Conservation (phyloP, 805 yeast genomes). For the Kluyveromyces starmeri region DNA sequence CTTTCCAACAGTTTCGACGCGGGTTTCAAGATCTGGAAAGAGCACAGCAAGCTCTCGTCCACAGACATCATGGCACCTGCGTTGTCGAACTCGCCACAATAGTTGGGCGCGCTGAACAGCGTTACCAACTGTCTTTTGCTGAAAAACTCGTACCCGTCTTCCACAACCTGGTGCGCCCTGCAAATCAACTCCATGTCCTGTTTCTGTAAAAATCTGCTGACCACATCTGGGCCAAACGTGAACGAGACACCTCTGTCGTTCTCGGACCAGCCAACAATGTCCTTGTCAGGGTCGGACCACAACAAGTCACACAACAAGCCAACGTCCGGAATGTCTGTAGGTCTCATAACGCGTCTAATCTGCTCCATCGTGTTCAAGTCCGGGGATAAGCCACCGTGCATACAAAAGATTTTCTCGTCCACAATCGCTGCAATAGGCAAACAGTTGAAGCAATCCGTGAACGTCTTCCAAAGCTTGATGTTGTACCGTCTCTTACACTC, state of each 20-base stretch:
- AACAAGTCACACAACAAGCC: constrained; percentile 92
- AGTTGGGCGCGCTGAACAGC: constrained; percentile 92
- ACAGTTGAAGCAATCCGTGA: constrained; percentile 97
- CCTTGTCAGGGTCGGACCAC: constrained; percentile 99
- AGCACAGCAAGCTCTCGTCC: constrained; percentile 90
- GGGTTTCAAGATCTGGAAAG: constrained; percentile 94
- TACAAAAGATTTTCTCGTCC: constrained; percentile 94
- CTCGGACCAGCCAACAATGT: constrained; percentile 97
- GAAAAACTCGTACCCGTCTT: constrained; percentile 97
- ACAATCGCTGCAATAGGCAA: constrained; percentile 97
- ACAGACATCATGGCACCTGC: constrained; percentile 99
- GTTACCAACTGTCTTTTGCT: constrained; percentile 94
- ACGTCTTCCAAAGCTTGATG: constrained; percentile 97
- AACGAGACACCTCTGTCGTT: constrained; percentile 98
- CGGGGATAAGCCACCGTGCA: constrained; percentile 98
- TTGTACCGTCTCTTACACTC: constrained; percentile 98
- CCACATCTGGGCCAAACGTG: constrained; percentile 99
- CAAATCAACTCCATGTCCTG: constrained; percentile 98
- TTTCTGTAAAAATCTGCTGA: constrained; percentile 87
- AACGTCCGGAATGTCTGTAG: constrained; percentile 97
- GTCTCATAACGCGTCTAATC: constrained; percentile 97
- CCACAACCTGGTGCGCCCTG: constrained; percentile 98
- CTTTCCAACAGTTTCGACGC: constrained; percentile 66
- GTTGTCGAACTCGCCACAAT: constrained; percentile 97
- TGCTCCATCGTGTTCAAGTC: constrained; percentile 98